These are phyloP conservation scores for Myriosclerotinia duriaeana DNA, from an alignment of 2,329 filamentous ascomycete genomes.

Conservation along the genomic window DNA sequence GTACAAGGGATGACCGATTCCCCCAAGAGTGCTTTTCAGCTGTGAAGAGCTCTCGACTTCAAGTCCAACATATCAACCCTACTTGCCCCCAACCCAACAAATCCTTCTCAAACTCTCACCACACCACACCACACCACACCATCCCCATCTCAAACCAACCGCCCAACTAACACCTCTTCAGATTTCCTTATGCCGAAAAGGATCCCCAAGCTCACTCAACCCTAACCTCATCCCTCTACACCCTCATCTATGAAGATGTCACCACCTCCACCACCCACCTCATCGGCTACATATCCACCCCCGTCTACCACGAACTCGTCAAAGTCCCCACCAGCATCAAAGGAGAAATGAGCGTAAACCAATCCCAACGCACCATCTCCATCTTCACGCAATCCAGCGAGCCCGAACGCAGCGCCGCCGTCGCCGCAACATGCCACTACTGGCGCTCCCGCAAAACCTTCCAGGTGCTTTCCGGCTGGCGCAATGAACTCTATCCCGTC, in stretches of 20 bases:
- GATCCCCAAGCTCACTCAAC: conserved; percentile 56
- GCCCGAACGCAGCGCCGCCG: conserved; percentile 58
- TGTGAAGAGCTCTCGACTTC: background rate
- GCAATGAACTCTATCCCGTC: conserved; percentile 76
- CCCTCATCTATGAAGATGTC: conserved; percentile 60
- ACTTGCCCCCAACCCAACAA: background rate
- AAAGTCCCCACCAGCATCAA: conserved; percentile 51
- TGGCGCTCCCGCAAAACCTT: conserved; percentile 74
- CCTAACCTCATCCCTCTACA: conserved; percentile 62
- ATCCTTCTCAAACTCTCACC: too few relatives aligned
- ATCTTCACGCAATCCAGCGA: conserved; percentile 59
- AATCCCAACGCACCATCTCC: conserved; percentile 59
- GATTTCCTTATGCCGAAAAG: conserved; percentile 73
- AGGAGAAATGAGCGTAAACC: conserved; percentile 61
- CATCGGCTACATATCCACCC: conserved; percentile 60
- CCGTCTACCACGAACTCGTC: conserved; percentile 51
- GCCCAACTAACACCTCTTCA: conserved; percentile 41
- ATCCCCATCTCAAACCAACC: background rate
- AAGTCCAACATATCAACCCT: background rate
- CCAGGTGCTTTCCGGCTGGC: conserved; percentile 73
- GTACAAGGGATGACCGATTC: background rate
- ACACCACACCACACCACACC: background rate
- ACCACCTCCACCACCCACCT: conserved; percentile 51
- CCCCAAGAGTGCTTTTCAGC: too few relatives aligned
- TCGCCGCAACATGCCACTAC: conserved; percentile 58